phyloP scores from a whole-genome alignment of 73 alveolate species.

The Stentor coeruleus region DNA sequence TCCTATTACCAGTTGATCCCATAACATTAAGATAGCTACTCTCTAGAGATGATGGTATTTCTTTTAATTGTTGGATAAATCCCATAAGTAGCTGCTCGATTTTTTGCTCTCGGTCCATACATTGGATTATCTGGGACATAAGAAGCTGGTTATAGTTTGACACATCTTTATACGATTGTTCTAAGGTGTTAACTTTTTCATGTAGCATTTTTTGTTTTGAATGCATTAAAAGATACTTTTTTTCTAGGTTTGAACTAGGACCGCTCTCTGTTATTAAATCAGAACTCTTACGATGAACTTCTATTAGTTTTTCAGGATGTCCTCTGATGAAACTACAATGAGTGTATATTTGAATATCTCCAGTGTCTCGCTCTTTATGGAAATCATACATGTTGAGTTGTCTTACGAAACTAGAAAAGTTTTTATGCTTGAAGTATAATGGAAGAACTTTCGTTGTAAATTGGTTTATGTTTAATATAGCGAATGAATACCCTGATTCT shows the following conservation, averaged over 20 bases:
- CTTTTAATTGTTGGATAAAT: not conserved
- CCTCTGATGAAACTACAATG: not conserved
- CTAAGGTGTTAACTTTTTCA: not conserved
- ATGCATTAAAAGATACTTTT: not conserved
- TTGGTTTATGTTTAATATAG: slow-evolving; percentile 79
- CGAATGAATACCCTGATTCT: slow-evolving; percentile 87
- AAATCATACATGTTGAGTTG: slow-evolving; percentile 94
- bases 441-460: slow-evolving; percentile 96
- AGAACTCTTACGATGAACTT: not conserved
- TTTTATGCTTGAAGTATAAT: slow-evolving; percentile 90
- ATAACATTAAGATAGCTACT: no score
- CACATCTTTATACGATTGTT: not conserved
- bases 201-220: not conserved
- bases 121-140: not conserved
- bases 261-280: not conserved
- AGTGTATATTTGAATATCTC: slow-evolving; percentile 18
- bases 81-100: not conserved
- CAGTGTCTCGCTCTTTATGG: slow-evolving; percentile 58
- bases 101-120: not conserved
- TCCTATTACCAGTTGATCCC: not conserved
- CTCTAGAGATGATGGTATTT: not conserved
- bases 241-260: not conserved
- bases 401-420: slow-evolving; percentile 94
- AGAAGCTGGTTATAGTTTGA: not conserved
- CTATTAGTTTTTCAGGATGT: not conserved